Percentiles rank a stretch among this genome's conserved stretches.
These are phyloP conservation scores for Fraxinus dipetala DNA, from an alignment of 305 asterid genomes.

Conservation along the genomic window DNA sequence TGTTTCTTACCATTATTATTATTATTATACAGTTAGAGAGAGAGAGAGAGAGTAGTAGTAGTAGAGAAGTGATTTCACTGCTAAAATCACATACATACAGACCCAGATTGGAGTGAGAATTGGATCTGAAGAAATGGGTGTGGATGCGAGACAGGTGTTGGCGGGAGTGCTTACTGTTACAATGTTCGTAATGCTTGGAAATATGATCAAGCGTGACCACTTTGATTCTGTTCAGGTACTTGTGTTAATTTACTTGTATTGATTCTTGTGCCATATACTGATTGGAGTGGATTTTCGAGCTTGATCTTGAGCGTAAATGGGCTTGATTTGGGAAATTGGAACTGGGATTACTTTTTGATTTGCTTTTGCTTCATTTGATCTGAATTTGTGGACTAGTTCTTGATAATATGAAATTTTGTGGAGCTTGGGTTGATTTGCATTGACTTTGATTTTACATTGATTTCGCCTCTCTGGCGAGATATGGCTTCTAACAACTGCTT, in stretches of 20 bases:
- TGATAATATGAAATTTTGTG: slow-evolving; percentile 16
- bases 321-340: background rate
- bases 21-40: background rate
- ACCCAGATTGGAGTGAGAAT: background rate
- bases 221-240: slow-evolving; percentile 60
- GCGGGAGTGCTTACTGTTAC: slow-evolving; percentile 82
- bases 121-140: slow-evolving; percentile 59
- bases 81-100: background rate
- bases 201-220: slow-evolving; percentile 89
- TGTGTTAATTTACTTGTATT: background rate
- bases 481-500: background rate
- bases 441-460: slow-evolving; percentile 14
- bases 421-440: background rate
- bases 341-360: slow-evolving; percentile 18
- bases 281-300: background rate
- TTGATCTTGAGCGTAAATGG: background rate
- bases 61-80: background rate
- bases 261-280: background rate
- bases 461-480: background rate
- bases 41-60: background rate
- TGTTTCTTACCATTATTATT: background rate
- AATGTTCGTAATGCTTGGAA: slow-evolving; percentile 94
- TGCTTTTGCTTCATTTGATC: background rate
- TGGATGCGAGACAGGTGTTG: slow-evolving; percentile 88
- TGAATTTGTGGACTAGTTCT: background rate